Evolutionary conservation across 129 eudicot species (phyloP).

Genomic region (Flaveria ramosissima): DNA sequence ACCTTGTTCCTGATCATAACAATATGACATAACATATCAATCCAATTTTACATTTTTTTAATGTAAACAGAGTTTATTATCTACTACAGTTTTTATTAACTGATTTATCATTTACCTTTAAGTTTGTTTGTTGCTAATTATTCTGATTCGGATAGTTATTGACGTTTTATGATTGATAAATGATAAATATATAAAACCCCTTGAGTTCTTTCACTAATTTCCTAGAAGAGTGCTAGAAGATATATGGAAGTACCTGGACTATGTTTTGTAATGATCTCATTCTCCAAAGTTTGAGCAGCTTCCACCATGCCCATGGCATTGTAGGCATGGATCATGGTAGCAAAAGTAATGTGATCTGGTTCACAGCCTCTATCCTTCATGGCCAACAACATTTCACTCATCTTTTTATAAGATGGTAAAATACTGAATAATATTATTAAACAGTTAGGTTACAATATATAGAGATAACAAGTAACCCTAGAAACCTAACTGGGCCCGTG

Average conservation of each 20-base stretch:
- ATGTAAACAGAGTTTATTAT: too few relatives aligned
- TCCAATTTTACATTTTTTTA: not conserved
- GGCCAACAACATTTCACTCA: constrained; percentile 58
- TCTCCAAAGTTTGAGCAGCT: constrained; percentile 65
- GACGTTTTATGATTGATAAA: too few relatives aligned
- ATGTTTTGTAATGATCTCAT: constrained; percentile 30
- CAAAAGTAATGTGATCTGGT: constrained; percentile 76
- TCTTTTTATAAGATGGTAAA: too few relatives aligned
- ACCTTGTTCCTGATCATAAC: constrained; percentile 29
- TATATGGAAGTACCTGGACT: constrained; percentile 36
- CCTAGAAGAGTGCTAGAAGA: not conserved
- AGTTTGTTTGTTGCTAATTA: too few relatives aligned
- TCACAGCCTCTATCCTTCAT: constrained; percentile 70
- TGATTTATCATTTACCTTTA: too few relatives aligned
- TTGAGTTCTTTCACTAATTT: not conserved
- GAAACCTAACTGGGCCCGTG: too few relatives aligned
- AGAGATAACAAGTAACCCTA: too few relatives aligned
- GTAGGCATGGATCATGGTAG: constrained; percentile 70
- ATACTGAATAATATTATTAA: too few relatives aligned
- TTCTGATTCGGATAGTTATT: too few relatives aligned
- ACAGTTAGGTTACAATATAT: too few relatives aligned
- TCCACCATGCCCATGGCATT: constrained; percentile 71
- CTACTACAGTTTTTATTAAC: too few relatives aligned
- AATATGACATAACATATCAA: constrained; percentile 27
- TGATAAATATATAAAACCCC: too few relatives aligned